Evolutionary conservation across 345 rosid genomes (phyloP), one percentile per base, ranked within the genome.

Genomic region (Erodium maritimum): DNA sequence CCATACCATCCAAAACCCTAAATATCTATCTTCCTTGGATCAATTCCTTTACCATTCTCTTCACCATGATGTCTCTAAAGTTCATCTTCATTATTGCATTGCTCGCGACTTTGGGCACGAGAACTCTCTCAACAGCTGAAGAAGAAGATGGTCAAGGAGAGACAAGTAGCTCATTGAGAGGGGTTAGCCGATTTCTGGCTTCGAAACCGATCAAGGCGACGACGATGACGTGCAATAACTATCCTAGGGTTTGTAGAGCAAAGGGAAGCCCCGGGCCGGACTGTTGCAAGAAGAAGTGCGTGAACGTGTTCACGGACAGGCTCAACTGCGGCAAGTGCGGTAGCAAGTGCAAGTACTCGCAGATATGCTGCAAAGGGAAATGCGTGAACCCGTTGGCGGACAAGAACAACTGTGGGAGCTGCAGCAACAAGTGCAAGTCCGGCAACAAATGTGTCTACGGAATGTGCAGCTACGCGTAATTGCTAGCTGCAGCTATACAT

Each of bases 201-300:
- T 55, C 34, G 34, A 29, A 56, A 54, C 29, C 63, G 9, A 59
- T 59, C 23, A 33, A 24, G 54, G 45, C 8, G 18, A 20, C 34
- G 2, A 21, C n/a, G 14, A n/a, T 56, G 59, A 65, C 66, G 9
- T 73, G 71, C 3, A 34, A 73, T 12, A 61, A 61, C 24, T 70
- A 67, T 13, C 81, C 75, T 0, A 52, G 58, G 1, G 50, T 67
- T 34, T 73, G 77, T 45, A 57, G 73, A 1, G 52, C n/a, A 37
- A 66, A 65, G 69, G 58, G 66, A 16, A 73, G 77, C 19, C 24
- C 58, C 0, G 69, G 77, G 19, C 77, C 77, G 0, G 55, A 73
- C 25, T 77, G 80, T 55, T 77, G 77, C 69, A 67, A 54, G 55
- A 73, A 56, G 45, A 60, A 54, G 46, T 73, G 80, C 51, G 75